Evolutionary conservation across 2,329 filamentous ascomycete species (phyloP).

Genomic region (Didymella pomorum): DNA sequence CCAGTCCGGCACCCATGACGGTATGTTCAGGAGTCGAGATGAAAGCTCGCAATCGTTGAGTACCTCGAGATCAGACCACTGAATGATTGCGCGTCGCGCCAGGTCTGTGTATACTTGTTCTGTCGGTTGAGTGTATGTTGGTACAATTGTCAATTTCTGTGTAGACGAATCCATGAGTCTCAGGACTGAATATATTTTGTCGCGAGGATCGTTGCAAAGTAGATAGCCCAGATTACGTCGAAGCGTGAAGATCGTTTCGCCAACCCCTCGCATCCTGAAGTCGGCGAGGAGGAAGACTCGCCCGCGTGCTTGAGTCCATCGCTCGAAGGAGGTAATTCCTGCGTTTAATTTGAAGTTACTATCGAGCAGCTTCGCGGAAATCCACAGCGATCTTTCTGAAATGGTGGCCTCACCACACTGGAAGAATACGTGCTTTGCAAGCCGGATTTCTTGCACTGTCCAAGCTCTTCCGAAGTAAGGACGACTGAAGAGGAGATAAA

Average conservation of each 20-base stretch:
- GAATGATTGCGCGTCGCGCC: background rate
- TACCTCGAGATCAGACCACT: background rate
- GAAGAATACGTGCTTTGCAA: background rate
- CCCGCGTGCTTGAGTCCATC: background rate
- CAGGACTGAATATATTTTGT: background rate
- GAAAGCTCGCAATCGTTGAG: background rate
- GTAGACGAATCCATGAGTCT: background rate
- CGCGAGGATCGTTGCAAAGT: background rate
- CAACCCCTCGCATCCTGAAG: background rate
- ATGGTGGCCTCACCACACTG: background rate
- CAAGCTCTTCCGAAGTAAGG: slow-evolving; percentile 1
- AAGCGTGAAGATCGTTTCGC: background rate
- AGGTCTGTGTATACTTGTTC: background rate
- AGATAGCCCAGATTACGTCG: background rate
- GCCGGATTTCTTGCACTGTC: background rate
- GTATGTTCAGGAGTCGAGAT: background rate
- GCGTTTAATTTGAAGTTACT: background rate
- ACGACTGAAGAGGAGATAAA: background rate
- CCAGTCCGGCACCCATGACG: slow-evolving; percentile 3
- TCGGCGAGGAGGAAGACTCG: background rate
- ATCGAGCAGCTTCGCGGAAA: background rate
- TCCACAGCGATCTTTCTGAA: background rate
- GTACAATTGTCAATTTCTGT: background rate
- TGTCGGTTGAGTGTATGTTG: background rate
- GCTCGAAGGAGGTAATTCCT: background rate